phyloP scores from a whole-genome alignment of 1,284 basidiomycete genomes.

The Boletellus sp. region DNA sequence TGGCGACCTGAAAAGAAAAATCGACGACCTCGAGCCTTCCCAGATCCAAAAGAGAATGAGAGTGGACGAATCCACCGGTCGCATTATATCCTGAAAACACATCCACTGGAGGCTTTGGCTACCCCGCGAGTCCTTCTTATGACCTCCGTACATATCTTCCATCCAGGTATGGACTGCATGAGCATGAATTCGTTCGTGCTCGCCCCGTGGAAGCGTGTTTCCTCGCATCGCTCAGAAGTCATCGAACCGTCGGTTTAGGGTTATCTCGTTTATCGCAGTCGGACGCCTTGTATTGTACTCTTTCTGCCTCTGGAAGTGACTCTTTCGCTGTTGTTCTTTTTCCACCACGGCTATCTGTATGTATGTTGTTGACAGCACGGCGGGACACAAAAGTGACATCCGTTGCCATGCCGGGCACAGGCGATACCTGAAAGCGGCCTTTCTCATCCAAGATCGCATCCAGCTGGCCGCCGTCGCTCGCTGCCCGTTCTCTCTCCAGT shows the following conservation, averaged over 20 bases:
- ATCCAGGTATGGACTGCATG: constrained; percentile 32
- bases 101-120: constrained; percentile 21
- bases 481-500: constrained; percentile 15
- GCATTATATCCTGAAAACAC: constrained; percentile 32
- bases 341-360: constrained; percentile 34
- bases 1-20: constrained; percentile 37
- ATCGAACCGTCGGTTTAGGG: constrained; percentile 34
- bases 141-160: constrained; percentile 22
- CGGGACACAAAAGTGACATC: neutral
- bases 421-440: constrained; percentile 19
- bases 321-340: constrained; percentile 2
- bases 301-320: constrained; percentile 17
- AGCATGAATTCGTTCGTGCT: constrained; percentile 26
- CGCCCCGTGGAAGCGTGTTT: constrained; percentile 29
- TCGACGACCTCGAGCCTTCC: constrained; percentile 31
- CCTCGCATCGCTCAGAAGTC: constrained; percentile 27
- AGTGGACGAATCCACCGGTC: constrained; percentile 30
- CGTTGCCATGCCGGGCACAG: constrained; percentile 26
- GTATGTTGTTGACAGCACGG: constrained; percentile 27
- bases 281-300: constrained; percentile 37
- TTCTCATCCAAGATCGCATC: constrained; percentile 15
- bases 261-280: constrained; percentile 29
- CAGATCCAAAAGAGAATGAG: constrained; percentile 39
- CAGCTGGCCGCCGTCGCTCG: constrained; percentile 18
- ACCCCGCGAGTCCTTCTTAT: constrained; percentile 23